A percentile compares a stretch with the other conserved stretches of the same genome.
Evolutionary conservation across 2,329 filamentous ascomycete species (phyloP).

Genomic region (Blastomyces silverae): DNA sequence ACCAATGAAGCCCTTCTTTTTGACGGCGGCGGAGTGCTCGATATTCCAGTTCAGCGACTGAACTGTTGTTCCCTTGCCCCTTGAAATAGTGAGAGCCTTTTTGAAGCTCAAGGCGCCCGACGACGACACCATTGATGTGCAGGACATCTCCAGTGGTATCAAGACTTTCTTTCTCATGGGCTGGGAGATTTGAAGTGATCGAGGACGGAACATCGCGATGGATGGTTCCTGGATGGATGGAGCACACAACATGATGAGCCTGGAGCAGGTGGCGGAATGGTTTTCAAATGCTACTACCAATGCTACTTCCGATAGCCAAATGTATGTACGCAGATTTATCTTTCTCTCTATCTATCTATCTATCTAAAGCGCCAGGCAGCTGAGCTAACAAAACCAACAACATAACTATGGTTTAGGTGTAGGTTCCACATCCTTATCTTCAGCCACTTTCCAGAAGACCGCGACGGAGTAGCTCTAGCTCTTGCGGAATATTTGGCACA

Average conservation of each 20-base stretch:
- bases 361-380: no score
- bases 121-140: constrained; percentile 16
- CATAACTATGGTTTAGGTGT: background rate
- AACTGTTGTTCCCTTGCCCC: constrained; percentile 32
- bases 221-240: constrained; percentile 44
- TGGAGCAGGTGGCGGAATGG: constrained; percentile 36
- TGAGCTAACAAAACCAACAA: background rate
- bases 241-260: constrained; percentile 41
- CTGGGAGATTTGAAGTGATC: constrained; percentile 33
- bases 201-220: constrained; percentile 26
- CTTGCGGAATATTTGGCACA: constrained; percentile 24
- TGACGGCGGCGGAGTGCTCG: constrained; percentile 20
- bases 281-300: constrained; percentile 26
- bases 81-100: constrained; percentile 25
- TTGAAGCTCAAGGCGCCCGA: constrained; percentile 23
- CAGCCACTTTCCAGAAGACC: constrained; percentile 29
- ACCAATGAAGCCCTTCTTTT: constrained; percentile 20
- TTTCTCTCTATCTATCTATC: no score
- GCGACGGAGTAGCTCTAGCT: constrained; percentile 24
- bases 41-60: constrained; percentile 28
- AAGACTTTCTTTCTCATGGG: constrained; percentile 30
- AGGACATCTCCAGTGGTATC: constrained; percentile 27
- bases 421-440: constrained; percentile 29
- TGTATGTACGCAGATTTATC: constrained; percentile 17
- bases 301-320: constrained; percentile 12